A percentile compares a stretch with the other conserved stretches of the same genome.
Evolutionary conservation across 352 stramenopile genomes (phyloP).

Genomic region (Bremia lactucae): DNA sequence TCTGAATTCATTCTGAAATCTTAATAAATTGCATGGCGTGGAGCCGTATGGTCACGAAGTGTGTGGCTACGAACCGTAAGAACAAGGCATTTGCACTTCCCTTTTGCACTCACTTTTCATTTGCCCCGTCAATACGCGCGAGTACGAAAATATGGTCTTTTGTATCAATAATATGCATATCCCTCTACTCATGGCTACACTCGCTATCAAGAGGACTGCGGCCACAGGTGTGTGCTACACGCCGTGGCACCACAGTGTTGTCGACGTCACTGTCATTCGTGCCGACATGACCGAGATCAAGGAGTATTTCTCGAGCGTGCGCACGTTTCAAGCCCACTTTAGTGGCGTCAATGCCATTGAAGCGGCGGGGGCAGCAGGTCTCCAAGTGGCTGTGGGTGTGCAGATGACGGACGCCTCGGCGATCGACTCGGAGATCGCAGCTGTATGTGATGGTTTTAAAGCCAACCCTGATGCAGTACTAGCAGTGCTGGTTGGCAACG

Average conservation of each 20-base stretch:
- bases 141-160: slow-evolving; percentile 15
- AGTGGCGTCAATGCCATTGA: slow-evolving; percentile 40
- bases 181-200: slow-evolving; percentile 2
- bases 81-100: too few species aligned
- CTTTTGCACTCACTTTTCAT: too few species aligned
- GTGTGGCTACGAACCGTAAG: too few species aligned
- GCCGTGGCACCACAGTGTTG: slow-evolving; percentile 49
- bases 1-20: too few species aligned
- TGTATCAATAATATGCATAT: slow-evolving; percentile 4
- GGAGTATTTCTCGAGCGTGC: slow-evolving; percentile 47
- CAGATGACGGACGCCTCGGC: slow-evolving; percentile 34
- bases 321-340: slow-evolving; percentile 67
- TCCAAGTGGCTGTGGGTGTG: slow-evolving; percentile 57
- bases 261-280: slow-evolving; percentile 22
- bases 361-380: slow-evolving; percentile 21
- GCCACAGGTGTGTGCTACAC: slow-evolving; percentile 46
- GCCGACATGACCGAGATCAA: slow-evolving; percentile 29
- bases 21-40: too few species aligned
- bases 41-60: too few species aligned
- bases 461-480: slow-evolving; percentile 27
- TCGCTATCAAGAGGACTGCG: slow-evolving; percentile 6
- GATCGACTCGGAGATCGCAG: slow-evolving; percentile 41
- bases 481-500: slow-evolving; percentile 66
- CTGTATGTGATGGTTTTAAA: slow-evolving; percentile 38
- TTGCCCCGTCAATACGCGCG: too few species aligned